phyloP scores from a whole-genome alignment of 2,329 filamentous ascomycete species.

The Cercospora sp. region DNA sequence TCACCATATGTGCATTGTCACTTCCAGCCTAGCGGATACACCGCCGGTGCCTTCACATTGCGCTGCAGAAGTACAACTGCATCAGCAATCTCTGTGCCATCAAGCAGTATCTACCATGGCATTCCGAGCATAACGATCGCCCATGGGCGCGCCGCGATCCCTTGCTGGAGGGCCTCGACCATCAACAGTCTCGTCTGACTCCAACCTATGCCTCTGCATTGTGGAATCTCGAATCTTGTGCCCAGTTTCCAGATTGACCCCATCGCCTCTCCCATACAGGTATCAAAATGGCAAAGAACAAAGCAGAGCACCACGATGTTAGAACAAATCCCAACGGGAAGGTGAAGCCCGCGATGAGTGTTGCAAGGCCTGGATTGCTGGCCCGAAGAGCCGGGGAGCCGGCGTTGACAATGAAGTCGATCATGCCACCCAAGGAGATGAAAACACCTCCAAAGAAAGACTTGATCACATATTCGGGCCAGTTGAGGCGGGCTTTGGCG shows the following conservation, averaged over 20 bases:
- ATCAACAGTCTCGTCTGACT: neutral
- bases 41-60: neutral
- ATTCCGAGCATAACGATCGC: neutral
- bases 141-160: neutral
- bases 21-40: neutral
- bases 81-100: neutral
- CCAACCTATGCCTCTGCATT: neutral
- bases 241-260: neutral
- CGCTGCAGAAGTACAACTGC: neutral
- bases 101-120: neutral
- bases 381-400: neutral
- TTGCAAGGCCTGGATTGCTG: slow-evolving; percentile 1
- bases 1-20: neutral
- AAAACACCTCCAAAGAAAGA: slow-evolving; percentile 2
- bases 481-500: slow-evolving; percentile 2
- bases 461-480: slow-evolving; percentile 5
- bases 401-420: neutral
- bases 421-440: slow-evolving; percentile 1
- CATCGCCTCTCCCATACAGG: neutral
- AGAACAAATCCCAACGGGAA: slow-evolving; percentile 3
- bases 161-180: neutral
- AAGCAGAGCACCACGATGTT: neutral
- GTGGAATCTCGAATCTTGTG: neutral
- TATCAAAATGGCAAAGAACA: neutral
- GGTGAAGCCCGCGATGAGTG: neutral